phyloP scores from a whole-genome alignment of 2,329 filamentous ascomycete species.

The Ophiocordyceps camponoti-floridani region DNA sequence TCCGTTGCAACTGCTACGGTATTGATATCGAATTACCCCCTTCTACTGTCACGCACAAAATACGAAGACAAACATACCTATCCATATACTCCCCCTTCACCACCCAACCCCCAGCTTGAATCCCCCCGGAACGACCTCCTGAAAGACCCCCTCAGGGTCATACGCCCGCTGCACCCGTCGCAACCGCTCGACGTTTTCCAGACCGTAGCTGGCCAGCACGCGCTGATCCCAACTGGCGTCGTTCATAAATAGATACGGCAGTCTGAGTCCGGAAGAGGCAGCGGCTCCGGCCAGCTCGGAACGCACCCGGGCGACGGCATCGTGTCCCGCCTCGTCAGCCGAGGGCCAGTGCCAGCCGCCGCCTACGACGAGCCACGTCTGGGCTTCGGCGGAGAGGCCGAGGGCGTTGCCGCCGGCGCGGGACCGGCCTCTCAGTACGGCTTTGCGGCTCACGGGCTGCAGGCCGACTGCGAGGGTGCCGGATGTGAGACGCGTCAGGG shows the following conservation, averaged over 20 bases:
- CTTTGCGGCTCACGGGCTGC: neutral
- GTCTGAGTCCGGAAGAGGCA: neutral
- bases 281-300: neutral
- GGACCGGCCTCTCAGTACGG: neutral
- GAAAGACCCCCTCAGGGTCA: neutral
- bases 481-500: neutral
- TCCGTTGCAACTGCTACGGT: too few relatives aligned
- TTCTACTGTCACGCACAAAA: too few relatives aligned
- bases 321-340: constrained; percentile 1
- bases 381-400: neutral
- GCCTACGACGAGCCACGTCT: neutral
- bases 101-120: neutral
- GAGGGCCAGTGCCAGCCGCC: neutral
- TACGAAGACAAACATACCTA: neutral
- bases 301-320: neutral
- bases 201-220: neutral
- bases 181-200: neutral
- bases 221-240: neutral
- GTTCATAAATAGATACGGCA: neutral
- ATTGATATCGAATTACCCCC: too few relatives aligned
- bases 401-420: constrained; percentile 3
- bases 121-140: neutral
- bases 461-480: neutral
- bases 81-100: neutral
- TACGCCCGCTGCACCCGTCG: neutral